A percentile compares a stretch with the other conserved stretches of the same genome.
Conservation (phyloP, 208 protist species). For the Crithidia expoeki region DNA sequence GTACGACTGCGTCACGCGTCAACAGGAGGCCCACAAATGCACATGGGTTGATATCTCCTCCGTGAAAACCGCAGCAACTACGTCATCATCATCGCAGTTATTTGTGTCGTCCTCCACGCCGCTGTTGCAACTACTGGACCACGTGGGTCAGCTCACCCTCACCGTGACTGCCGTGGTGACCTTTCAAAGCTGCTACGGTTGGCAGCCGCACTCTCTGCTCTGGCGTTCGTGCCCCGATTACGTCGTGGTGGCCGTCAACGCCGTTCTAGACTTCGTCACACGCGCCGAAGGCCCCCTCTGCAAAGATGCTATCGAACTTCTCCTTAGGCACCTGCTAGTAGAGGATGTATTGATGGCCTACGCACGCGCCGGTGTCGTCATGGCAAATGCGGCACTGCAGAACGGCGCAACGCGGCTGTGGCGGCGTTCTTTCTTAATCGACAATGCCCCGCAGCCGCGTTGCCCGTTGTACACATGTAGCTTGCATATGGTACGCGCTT, state of each 20-base stretch:
- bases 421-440: conserved; percentile 49
- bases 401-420: conserved; percentile 48
- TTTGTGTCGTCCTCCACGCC: background rate
- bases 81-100: conserved; percentile 3
- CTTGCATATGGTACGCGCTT: conserved; percentile 50
- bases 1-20: conserved; percentile 37
- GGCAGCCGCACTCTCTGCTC: conserved; percentile 34
- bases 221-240: conserved; percentile 28
- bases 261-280: conserved; percentile 43
- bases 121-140: conserved; percentile 8
- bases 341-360: conserved; percentile 36
- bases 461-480: conserved; percentile 31
- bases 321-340: conserved; percentile 31
- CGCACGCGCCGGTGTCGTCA: conserved; percentile 19
- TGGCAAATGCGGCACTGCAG: conserved; percentile 37
- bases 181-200: conserved; percentile 60
- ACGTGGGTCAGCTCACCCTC: conserved; percentile 22
- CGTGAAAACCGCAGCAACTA: background rate
- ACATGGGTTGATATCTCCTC: background rate
- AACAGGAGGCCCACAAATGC: conserved; percentile 5
- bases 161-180: conserved; percentile 37
- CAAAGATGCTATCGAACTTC: conserved; percentile 21
- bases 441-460: background rate
- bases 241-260: conserved; percentile 43
- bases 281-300: conserved; percentile 21